Conservation (phyloP, 768 basidiomycete genomes). For the Gloeopeniophorella convolvens region DNA sequence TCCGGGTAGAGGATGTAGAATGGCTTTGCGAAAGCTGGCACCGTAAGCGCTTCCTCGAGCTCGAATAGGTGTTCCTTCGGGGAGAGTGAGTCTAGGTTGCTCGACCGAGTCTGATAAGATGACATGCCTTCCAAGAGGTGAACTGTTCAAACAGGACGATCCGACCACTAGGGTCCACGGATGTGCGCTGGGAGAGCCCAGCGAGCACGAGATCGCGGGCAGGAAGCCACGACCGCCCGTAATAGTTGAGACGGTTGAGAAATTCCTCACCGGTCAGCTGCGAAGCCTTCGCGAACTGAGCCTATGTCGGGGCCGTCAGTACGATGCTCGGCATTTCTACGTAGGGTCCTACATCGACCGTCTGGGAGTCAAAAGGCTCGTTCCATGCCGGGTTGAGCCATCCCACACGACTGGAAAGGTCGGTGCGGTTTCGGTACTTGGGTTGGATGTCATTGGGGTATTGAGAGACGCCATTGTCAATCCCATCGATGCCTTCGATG, state of each 20-base stretch:
- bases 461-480: slow-evolving; percentile 91
- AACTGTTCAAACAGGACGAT: slow-evolving; percentile 77
- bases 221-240: slow-evolving; percentile 86
- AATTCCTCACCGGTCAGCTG: slow-evolving; percentile 82
- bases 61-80: slow-evolving; percentile 84
- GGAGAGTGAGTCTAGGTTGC: neutral
- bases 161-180: slow-evolving; percentile 63
- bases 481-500: slow-evolving; percentile 89
- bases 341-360: slow-evolving; percentile 57
- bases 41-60: slow-evolving; percentile 56
- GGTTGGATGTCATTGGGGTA: slow-evolving; percentile 61
- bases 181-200: slow-evolving; percentile 48
- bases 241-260: slow-evolving; percentile 68
- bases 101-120: neutral
- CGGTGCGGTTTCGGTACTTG: slow-evolving; percentile 71
- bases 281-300: slow-evolving; percentile 74
- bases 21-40: slow-evolving; percentile 45
- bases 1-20: slow-evolving; percentile 91
- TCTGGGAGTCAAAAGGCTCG: slow-evolving; percentile 55
- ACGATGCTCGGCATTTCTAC: neutral
- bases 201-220: slow-evolving; percentile 73
- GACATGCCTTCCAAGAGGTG: slow-evolving; percentile 79
- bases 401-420: slow-evolving; percentile 78
- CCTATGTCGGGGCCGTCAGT: slow-evolving; percentile 32
- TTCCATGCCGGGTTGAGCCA: slow-evolving; percentile 93